A percentile compares a stretch with the other conserved stretches of the same genome.
These are phyloP conservation scores for Babesia gibsoni DNA, from an alignment of 169 alveolate species.

Conservation along the genomic window DNA sequence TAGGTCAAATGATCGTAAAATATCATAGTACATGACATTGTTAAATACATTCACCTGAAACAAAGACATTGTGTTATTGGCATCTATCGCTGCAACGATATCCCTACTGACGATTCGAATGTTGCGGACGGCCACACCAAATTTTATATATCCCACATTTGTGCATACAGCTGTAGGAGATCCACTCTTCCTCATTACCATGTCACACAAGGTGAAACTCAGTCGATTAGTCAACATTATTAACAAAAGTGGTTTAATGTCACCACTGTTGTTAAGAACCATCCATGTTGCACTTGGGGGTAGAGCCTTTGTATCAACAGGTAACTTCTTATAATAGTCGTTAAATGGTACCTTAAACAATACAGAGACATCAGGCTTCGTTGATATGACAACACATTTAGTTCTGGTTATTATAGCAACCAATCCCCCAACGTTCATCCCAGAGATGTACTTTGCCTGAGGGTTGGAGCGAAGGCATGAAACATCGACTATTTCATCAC, in stretches of 20 bases:
- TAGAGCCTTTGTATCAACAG: not conserved
- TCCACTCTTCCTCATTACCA: constrained; percentile 17
- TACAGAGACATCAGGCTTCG: constrained; percentile 50
- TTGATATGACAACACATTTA: constrained; percentile 46
- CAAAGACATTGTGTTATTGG: constrained; percentile 25
- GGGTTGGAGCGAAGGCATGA: constrained; percentile 58
- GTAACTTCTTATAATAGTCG: constrained; percentile 2
- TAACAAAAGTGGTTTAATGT: constrained; percentile 47
- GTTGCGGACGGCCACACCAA: constrained; percentile 18
- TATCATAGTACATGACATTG: constrained; percentile 46
- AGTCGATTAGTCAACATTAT: constrained; percentile 39
- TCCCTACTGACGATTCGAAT: constrained; percentile 42
- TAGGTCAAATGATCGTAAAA: constrained; percentile 33
- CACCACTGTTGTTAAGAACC: constrained; percentile 57
- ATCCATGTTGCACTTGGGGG: constrained; percentile 61
- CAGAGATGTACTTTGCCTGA: constrained; percentile 51
- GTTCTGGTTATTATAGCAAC: constrained; percentile 47
- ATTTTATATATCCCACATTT: constrained; percentile 30
- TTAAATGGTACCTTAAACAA: constrained; percentile 34
- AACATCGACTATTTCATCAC: constrained; percentile 45
- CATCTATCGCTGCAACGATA: constrained; percentile 45
- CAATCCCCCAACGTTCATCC: constrained; percentile 39
- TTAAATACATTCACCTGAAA: constrained; percentile 38
- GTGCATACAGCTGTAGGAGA: constrained; percentile 29
- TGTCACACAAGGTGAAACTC: constrained; percentile 47